Conservation (phyloP, 768 basidiomycete genomes). For the Tremella fuciformis region DNA sequence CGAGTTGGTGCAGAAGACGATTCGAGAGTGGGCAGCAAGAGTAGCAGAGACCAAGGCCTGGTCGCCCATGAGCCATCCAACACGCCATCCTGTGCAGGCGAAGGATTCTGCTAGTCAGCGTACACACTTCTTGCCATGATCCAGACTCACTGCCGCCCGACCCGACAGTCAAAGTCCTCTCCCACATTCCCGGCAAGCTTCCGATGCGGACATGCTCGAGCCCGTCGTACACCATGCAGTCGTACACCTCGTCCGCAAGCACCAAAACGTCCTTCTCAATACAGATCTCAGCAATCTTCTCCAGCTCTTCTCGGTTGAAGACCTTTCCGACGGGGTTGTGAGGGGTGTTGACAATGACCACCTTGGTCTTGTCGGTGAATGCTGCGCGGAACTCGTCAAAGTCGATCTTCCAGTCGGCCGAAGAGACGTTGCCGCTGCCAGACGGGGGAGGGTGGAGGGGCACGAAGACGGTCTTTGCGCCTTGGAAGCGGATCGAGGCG, state of each 20-base stretch:
- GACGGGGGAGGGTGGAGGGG: constrained; percentile 85
- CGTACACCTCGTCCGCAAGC: constrained; percentile 98
- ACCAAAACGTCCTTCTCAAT: constrained; percentile 89
- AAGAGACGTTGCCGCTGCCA: constrained; percentile 51
- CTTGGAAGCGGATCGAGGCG: constrained; percentile 88
- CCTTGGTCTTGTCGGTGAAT: constrained; percentile 84
- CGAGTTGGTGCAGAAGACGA: constrained; percentile 92
- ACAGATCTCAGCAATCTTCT: constrained; percentile 78
- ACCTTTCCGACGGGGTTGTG: constrained; percentile 99
- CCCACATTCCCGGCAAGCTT: constrained; percentile 96
- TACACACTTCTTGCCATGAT: neutral
- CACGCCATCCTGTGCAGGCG: constrained; percentile 94
- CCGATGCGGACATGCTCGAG: constrained; percentile 90
- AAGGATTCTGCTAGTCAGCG: constrained; percentile 71
- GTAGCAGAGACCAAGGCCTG: constrained; percentile 76
- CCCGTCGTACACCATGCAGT: constrained; percentile 82
- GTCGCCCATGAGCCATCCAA: constrained; percentile 90
- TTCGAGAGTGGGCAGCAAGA: constrained; percentile 84
- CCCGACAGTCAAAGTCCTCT: constrained; percentile 90
- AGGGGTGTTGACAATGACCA: constrained; percentile 92
- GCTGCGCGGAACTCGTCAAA: constrained; percentile 81
- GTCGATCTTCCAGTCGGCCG: constrained; percentile 83
- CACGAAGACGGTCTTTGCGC: constrained; percentile 87
- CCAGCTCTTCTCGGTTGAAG: constrained; percentile 77
- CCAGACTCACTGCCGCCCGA: constrained; percentile 80